Percentiles rank a stretch among this genome's conserved stretches.
Conservation (phyloP, 805 yeast species). For the Jamesozyma gamospora region DNA sequence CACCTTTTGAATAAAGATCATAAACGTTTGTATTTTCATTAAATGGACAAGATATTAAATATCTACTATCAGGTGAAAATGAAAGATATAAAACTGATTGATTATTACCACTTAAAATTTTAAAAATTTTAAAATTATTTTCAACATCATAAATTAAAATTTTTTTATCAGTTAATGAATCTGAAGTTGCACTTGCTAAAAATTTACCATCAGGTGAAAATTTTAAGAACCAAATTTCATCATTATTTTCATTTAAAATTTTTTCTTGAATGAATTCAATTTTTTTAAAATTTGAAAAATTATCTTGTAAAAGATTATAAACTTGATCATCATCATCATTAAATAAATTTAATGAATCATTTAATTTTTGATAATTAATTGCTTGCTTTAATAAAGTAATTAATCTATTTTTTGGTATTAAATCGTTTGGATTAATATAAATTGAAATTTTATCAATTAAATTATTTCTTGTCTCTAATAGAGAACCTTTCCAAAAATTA, state of each 20-base stretch:
- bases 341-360: slow-evolving; percentile 28
- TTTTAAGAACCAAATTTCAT: slow-evolving; percentile 77
- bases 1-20: slow-evolving; percentile 39
- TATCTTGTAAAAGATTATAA: slow-evolving; percentile 13
- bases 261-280: slow-evolving; percentile 12
- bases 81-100: slow-evolving; percentile 54
- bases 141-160: slow-evolving; percentile 57
- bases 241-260: slow-evolving; percentile 37
- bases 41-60: slow-evolving; percentile 59
- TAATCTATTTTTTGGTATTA: slow-evolving; percentile 45
- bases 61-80: slow-evolving; percentile 67
- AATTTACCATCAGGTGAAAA: slow-evolving; percentile 70
- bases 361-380: slow-evolving; percentile 34
- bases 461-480: slow-evolving; percentile 30
- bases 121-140: slow-evolving; percentile 33
- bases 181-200: slow-evolving; percentile 70
- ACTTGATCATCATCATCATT: slow-evolving; percentile 10
- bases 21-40: slow-evolving; percentile 65
- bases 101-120: slow-evolving; percentile 35
- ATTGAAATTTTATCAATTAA: slow-evolving; percentile 36
- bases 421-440: slow-evolving; percentile 41
- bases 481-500: slow-evolving; percentile 24
- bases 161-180: slow-evolving; percentile 34
- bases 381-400: slow-evolving; percentile 45
- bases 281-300: slow-evolving; percentile 5